These are phyloP conservation scores for Tinospora cordifolia DNA, from an alignment of 164 flowering plant species.

Conservation along the genomic window DNA sequence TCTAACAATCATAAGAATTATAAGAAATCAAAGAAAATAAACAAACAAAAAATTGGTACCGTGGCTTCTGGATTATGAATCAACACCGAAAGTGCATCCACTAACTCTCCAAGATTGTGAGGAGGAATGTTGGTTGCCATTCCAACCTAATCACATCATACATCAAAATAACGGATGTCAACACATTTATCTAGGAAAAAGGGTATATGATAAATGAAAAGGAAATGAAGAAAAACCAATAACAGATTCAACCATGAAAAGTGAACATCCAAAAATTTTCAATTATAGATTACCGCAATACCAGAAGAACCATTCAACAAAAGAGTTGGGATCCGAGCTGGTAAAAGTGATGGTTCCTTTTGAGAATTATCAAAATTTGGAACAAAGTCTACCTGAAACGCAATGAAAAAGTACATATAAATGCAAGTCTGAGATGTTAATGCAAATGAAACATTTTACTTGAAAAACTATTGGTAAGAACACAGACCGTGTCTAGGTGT, in stretches of 20 bases:
- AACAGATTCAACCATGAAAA: neutral
- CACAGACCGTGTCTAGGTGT: constrained; percentile 66
- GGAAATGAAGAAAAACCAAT: neutral
- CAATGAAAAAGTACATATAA: neutral
- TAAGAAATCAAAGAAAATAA: neutral
- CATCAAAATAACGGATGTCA: too few species aligned
- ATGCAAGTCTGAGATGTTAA: neutral
- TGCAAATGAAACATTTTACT: constrained; percentile 5
- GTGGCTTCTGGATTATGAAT: too few species aligned
- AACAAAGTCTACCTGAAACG: constrained; percentile 85
- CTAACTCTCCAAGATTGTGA: constrained; percentile 97
- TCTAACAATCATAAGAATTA: neutral
- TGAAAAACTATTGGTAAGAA: neutral
- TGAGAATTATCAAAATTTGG: constrained; percentile 94
- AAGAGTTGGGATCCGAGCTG: constrained; percentile 79
- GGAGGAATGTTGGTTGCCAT: constrained; percentile 99
- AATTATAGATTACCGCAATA: constrained; percentile 61
- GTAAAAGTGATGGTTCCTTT: constrained; percentile 85
- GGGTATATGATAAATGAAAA: neutral
- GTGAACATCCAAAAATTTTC: neutral
- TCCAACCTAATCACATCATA: constrained; percentile 88
- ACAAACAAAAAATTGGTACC: too few species aligned
- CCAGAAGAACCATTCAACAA: constrained; percentile 96
- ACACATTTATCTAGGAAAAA: too few species aligned
- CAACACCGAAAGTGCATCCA: constrained; percentile 81